A percentile compares a stretch with the other conserved stretches of the same genome.
Conservation (phyloP, 257 asterid species). For the Solanum tarijense region DNA sequence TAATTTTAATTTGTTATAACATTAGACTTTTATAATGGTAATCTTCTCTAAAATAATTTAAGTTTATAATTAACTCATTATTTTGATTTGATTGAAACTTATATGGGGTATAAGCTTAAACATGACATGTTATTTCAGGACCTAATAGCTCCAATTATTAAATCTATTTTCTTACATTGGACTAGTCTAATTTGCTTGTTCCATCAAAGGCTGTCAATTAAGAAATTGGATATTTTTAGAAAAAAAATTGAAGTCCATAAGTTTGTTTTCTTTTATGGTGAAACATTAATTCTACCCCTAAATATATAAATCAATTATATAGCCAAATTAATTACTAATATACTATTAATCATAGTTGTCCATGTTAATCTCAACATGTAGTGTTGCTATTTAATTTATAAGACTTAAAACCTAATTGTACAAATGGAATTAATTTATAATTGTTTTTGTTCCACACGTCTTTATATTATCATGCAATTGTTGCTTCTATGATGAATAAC, state of each 20-base stretch:
- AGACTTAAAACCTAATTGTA: not conserved
- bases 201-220: not conserved
- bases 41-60: not conserved
- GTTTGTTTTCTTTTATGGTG: not conserved
- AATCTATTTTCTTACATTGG: not conserved
- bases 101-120: not conserved
- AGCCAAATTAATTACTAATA: not conserved
- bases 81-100: not conserved
- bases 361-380: slow-evolving; percentile 3
- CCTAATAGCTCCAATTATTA: not conserved
- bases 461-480: not conserved
- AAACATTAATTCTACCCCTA: not conserved
- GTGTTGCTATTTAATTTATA: not conserved
- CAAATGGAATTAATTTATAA: not conserved
- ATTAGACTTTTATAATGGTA: not conserved
- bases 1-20: not conserved
- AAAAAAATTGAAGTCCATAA: not conserved
- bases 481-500: not conserved
- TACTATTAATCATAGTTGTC: not conserved
- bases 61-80: not conserved
- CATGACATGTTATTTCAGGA: not conserved
- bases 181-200: not conserved
- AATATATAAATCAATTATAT: not conserved
- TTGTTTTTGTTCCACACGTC: not conserved
- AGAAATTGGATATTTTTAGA: not conserved